Evolutionary conservation across 2,329 filamentous ascomycete genomes (phyloP).

Genomic region (Diaporthe vexans): DNA sequence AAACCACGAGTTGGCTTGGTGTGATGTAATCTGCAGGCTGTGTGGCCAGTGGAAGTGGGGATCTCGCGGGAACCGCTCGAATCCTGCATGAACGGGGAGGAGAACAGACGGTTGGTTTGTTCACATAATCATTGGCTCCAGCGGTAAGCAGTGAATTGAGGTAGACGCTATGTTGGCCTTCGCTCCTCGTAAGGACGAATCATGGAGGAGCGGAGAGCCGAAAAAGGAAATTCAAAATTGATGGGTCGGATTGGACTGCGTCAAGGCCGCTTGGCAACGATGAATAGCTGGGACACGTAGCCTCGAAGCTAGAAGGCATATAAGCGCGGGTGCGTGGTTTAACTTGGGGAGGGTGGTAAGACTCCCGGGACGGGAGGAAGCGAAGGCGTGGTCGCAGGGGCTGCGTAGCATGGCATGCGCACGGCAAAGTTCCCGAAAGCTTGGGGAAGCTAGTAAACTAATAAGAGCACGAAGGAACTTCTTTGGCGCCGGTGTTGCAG

Average conservation of each 20-base stretch:
- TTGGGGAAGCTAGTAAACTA: neutral
- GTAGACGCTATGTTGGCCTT: conserved; percentile 2
- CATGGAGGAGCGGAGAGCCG: conserved; percentile 1
- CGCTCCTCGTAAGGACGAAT: neutral
- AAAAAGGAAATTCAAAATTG: neutral
- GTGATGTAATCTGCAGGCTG: conserved; percentile 11
- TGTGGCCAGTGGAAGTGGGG: conserved; percentile 11
- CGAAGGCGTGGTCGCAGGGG: conserved; percentile 5
- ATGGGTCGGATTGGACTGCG: conserved; percentile 1
- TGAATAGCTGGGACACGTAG: neutral
- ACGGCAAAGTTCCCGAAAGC: neutral
- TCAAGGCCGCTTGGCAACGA: conserved; percentile 15
- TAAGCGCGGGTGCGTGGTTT: conserved; percentile 10
- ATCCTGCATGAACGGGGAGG: conserved; percentile 1
- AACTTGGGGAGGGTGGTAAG: conserved; percentile 19
- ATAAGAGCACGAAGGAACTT: neutral
- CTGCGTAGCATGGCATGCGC: neutral
- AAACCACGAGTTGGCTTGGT: neutral
- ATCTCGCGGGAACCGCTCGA: conserved; percentile 10
- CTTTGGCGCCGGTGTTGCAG: neutral
- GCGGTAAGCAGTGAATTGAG: neutral
- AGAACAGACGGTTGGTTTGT: neutral
- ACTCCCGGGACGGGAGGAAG: conserved; percentile 22
- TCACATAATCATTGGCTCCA: neutral
- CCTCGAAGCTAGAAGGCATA: neutral